Conservation (phyloP, 1,284 basidiomycete genomes). For the Microbotryomycetes sp. region DNA sequence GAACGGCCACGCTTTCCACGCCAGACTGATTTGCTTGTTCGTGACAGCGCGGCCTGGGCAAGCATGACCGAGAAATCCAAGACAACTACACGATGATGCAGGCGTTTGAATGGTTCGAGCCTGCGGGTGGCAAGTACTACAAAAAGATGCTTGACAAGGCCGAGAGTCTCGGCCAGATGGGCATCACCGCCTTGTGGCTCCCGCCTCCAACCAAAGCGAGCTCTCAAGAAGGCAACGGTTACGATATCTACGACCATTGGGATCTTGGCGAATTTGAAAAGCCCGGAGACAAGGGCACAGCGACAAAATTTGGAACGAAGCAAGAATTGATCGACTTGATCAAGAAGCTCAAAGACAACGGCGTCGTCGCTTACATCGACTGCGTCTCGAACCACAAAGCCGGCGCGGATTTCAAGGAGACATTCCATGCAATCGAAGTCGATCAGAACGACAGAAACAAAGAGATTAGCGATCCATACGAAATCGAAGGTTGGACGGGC, state of each 20-base stretch:
- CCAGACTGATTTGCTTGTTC: not conserved
- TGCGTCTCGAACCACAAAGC: slow-evolving; percentile 51
- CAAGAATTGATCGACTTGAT: slow-evolving; percentile 68
- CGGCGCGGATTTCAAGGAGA: slow-evolving; percentile 73
- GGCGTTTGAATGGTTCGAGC: slow-evolving; percentile 40
- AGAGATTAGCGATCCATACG: slow-evolving; percentile 53
- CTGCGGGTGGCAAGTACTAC: slow-evolving; percentile 61
- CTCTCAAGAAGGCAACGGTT: slow-evolving; percentile 43
- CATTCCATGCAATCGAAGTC: slow-evolving; percentile 66
- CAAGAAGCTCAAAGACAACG: slow-evolving; percentile 42
- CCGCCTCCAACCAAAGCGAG: slow-evolving; percentile 46
- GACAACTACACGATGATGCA: slow-evolving; percentile 26
- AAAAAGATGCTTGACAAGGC: slow-evolving; percentile 65
- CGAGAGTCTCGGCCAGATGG: slow-evolving; percentile 61
- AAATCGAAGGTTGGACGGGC: slow-evolving; percentile 76
- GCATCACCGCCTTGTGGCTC: slow-evolving; percentile 71
- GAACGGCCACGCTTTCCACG: no score
- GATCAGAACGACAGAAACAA: slow-evolving; percentile 49
- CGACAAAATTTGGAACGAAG: slow-evolving; percentile 85
- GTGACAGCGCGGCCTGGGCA: slow-evolving; percentile 23
- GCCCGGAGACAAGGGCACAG: slow-evolving; percentile 56
- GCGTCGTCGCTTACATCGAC: slow-evolving; percentile 59
- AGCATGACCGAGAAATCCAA: slow-evolving; percentile 14
- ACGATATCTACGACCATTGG: slow-evolving; percentile 43
- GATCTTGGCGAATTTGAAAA: slow-evolving; percentile 80